Conservation (phyloP, 768 basidiomycete species). For the Boletus eberwhitei region DNA sequence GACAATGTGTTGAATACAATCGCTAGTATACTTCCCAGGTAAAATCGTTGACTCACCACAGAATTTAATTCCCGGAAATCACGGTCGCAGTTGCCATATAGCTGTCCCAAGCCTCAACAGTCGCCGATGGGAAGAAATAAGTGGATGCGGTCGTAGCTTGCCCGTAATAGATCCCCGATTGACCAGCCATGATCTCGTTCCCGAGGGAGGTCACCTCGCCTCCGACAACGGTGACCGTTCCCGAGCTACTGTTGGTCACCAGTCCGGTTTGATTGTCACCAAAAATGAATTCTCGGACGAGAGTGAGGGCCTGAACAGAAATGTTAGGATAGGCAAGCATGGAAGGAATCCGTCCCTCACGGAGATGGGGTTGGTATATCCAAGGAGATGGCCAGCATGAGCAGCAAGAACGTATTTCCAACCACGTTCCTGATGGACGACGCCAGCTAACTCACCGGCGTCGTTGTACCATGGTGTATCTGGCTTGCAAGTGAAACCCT, state of each 20-base stretch:
- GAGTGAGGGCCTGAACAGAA: slow-evolving; percentile 48
- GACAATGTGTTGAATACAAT: no score
- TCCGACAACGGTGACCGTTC: slow-evolving; percentile 35
- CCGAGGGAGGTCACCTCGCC: slow-evolving; percentile 49
- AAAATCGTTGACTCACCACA: no score
- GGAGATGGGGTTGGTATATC: slow-evolving; percentile 31
- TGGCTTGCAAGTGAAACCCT: slow-evolving; percentile 68
- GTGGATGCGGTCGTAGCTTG: slow-evolving; percentile 45
- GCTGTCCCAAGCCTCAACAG: slow-evolving; percentile 52
- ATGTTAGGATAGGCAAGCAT: background rate
- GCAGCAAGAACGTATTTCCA: slow-evolving; percentile 44
- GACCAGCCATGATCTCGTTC: slow-evolving; percentile 48
- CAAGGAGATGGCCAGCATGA: slow-evolving; percentile 39
- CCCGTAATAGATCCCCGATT: slow-evolving; percentile 54
- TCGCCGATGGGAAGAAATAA: slow-evolving; percentile 53
- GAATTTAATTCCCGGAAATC: no score
- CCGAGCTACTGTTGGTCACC: slow-evolving; percentile 36
- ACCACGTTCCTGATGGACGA: slow-evolving; percentile 70
- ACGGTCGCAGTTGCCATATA: slow-evolving; percentile 47
- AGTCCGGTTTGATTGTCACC: slow-evolving; percentile 59
- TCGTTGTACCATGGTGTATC: slow-evolving; percentile 66
- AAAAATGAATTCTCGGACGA: slow-evolving; percentile 65
- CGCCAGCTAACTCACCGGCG: slow-evolving; percentile 53
- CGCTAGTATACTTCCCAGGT: no score
- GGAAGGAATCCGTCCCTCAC: slow-evolving; percentile 37